Evolutionary conservation across 1,284 basidiomycete genomes (phyloP), one percentile per base, ranked within the genome.

Genomic region (Sparassis latifolia): DNA sequence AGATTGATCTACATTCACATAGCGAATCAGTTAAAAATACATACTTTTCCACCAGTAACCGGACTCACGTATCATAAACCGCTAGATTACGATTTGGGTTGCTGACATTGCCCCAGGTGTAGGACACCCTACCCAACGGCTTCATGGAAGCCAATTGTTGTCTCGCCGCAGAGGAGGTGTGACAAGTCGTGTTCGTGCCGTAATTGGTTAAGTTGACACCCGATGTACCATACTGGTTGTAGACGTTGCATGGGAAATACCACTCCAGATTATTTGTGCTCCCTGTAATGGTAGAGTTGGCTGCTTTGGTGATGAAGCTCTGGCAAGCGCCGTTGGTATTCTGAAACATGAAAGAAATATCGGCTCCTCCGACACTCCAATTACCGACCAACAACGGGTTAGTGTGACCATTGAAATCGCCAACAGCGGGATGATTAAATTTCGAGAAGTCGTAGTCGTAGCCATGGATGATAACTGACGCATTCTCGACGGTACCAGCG

Each of bases 161-260:
- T 47, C 84, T 76, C 0, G 89, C 80, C 43, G 64, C 71, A 1
- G 73, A 59, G n/a, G 75, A 69, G 5, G 77, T 70, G 69, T 97
- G 95, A 58, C 95, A 97, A 50, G 80, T 84, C 9, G 78, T 84
- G 27, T 68, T 64, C 9, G 66, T 61, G 33, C 80, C 80, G 62
- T 92, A 92, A 33, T 75, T 78, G 0, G 88, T 87, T 40, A 76
- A 56, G 67, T 97, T 94, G 57, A 78, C 71, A 2, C 75, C 65
- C 1, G 70, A 72, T 2, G 75, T 83, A 39, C 86, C 88, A 55
- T 79, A 78, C 65, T 93, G 92, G 57, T 82, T 78, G 69, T 79
- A 86, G 44, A 95, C 69, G 63, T 96, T 96, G 77, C 97, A 99
- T 2, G 95, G 92, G 69, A 98, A 97, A 70, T 97, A 97, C 89